Base-by-base conservation (phyloP, 163 green algal species). In the Trebouxiophyceae sp. region DNA sequence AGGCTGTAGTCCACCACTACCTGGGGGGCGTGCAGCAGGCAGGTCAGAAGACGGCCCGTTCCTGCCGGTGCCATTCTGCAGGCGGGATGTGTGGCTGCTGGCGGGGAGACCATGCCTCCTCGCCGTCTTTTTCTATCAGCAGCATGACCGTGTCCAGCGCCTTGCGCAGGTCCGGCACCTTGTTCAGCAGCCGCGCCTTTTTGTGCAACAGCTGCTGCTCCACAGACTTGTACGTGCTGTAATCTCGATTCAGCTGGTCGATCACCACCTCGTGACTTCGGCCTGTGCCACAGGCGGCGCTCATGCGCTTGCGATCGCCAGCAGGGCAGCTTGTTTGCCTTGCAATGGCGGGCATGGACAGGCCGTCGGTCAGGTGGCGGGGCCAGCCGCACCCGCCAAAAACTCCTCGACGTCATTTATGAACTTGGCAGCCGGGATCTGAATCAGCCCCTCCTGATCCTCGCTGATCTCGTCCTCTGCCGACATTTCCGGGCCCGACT, bases 101-200 rank as follows among this genome's bases (percentile, higher is more conserved):
- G n/a, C n/a, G n/a, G n/a, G n/a, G n/a, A n/a, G n/a, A n/a, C n/a
- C n/a, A n/a, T n/a, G n/a, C 71, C 62, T 75, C 64, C 26, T 82
- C 34, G 0, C 45, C 60, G 19, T 50, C 75, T n/a, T 81, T 82
- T 26, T 78, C 31, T 39, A 84, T 32, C 23, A 96, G 77, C 57
- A 85, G 57, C n/a, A 80, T 71, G 22, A 97, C 85, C 8, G 87
- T 84, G 19, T 87, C 81, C 26, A 94, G 57, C 2, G 84, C 83
- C 33, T 87, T 89, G 46, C 84, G 55, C 29, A 96, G 89, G 55
- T 96, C 87, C 7, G 89, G 90, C 44, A 91, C 57, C 75, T 95
- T 95, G 30, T 72, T 69, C 26, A 78, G 31, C 33, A 93, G 73
- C 24, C 85, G 80, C 30, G 71, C 62, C 7, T 79, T 81, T 24